Conservation (phyloP, 768 basidiomycete species). For the Leccinum variicolor region DNA sequence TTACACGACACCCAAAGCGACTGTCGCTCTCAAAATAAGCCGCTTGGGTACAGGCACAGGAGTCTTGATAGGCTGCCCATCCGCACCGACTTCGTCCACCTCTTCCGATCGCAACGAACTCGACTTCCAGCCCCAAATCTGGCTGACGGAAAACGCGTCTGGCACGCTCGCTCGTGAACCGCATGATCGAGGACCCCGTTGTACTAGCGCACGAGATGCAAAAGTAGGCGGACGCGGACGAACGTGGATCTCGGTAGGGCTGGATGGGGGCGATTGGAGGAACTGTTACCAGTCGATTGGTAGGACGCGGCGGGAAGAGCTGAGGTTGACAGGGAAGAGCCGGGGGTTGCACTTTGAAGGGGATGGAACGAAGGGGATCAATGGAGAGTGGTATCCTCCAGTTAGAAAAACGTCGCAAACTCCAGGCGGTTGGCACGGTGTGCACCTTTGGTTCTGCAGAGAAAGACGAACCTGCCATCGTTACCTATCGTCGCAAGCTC, state of each 20-base stretch:
- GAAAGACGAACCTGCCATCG: no score
- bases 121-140: conserved; percentile 94
- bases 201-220: conserved; percentile 77
- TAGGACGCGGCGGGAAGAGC: conserved; percentile 18
- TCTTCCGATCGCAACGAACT: conserved; percentile 51
- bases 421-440: no score
- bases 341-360: conserved; percentile 43
- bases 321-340: conserved; percentile 23
- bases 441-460: no score
- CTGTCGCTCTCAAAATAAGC: conserved; percentile 72
- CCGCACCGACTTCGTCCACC: conserved; percentile 39
- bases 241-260: conserved; percentile 74
- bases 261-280: conserved; percentile 51
- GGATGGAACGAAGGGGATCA: conserved; percentile 47
- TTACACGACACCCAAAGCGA: conserved; percentile 73
- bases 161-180: conserved; percentile 85
- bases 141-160: conserved; percentile 77
- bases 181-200: conserved; percentile 79
- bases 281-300: conserved; percentile 28
- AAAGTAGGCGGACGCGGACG: conserved; percentile 76
- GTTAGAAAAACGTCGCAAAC: no score
- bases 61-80: conserved; percentile 29
- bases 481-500: no score
- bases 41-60: conserved; percentile 35
- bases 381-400: conserved; percentile 25